These are phyloP conservation scores for Kodamaea hsintzibuensis DNA, from an alignment of 805 yeast species.

Conservation along the genomic window DNA sequence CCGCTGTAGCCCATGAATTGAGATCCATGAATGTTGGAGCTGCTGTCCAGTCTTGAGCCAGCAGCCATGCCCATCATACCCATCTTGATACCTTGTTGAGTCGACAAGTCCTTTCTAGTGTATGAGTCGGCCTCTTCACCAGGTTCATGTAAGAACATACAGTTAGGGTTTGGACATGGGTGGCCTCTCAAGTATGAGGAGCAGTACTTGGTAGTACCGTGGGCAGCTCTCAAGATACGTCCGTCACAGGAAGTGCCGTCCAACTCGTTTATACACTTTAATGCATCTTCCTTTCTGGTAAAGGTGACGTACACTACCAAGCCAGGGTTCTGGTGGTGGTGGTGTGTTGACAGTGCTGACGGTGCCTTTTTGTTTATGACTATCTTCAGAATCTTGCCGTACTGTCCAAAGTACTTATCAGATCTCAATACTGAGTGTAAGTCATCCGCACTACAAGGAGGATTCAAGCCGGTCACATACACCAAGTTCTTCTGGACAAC, in stretches of 20 bases:
- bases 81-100: slow-evolving; percentile 68
- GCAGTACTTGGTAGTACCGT: slow-evolving; percentile 98
- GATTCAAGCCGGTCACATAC: slow-evolving; percentile 92
- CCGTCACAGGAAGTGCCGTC: slow-evolving; percentile 95
- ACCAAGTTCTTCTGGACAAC: slow-evolving; percentile 98
- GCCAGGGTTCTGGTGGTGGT: slow-evolving; percentile 62
- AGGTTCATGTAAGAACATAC: slow-evolving; percentile 99
- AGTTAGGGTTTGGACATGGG: slow-evolving; percentile 96
- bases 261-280: slow-evolving; percentile 86
- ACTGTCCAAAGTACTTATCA: slow-evolving; percentile 97
- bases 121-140: slow-evolving; percentile 99
- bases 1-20: slow-evolving; percentile 11
- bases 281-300: slow-evolving; percentile 91
- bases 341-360: slow-evolving; percentile 29
- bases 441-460: slow-evolving; percentile 79
- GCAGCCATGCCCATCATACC: slow-evolving; percentile 39
- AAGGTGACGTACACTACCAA: slow-evolving; percentile 96
- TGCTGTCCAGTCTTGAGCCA: slow-evolving; percentile 16
- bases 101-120: slow-evolving; percentile 83
- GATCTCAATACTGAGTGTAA: slow-evolving; percentile 79
- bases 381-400: slow-evolving; percentile 91
- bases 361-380: slow-evolving; percentile 83
- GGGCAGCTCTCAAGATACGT: slow-evolving; percentile 86
- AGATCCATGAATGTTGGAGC: slow-evolving; percentile 21
- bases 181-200: slow-evolving; percentile 94